These are phyloP conservation scores for Protomyces lactucae-debilis DNA, from an alignment of 1,139 yeast species.

Conservation along the genomic window DNA sequence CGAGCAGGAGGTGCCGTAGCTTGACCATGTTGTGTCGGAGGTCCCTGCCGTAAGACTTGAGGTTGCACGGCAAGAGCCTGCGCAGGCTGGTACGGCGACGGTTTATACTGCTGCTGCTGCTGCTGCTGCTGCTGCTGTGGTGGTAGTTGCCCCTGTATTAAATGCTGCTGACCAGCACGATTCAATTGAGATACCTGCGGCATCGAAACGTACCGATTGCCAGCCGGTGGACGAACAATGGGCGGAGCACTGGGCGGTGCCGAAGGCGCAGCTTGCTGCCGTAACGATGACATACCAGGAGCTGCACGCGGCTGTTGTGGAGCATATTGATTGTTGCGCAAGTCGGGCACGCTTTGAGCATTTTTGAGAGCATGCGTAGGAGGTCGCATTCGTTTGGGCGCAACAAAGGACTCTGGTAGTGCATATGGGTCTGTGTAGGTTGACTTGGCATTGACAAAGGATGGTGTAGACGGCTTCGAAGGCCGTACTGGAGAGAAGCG, in stretches of 20 bases:
- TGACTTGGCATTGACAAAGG: conserved; percentile 14
- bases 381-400: conserved; percentile 12
- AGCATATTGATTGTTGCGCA: background rate
- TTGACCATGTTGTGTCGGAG: background rate
- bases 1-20: background rate
- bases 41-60: background rate
- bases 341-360: conserved; percentile 19
- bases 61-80: background rate
- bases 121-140: background rate
- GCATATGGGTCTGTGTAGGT: conserved; percentile 21
- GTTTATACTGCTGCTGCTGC: background rate
- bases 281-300: background rate
- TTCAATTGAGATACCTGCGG: background rate
- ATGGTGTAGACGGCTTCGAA: conserved; percentile 3
- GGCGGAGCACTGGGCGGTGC: background rate
- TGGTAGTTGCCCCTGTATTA: background rate
- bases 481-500: background rate
- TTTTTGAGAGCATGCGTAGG: background rate
- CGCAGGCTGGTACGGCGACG: background rate
- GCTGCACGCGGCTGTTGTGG: background rate
- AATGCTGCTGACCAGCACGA: background rate
- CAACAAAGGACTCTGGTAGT: conserved; percentile 11
- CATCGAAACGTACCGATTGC: background rate
- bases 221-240: background rate
- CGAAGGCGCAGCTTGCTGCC: background rate